Conservation (phyloP, 2,329 filamentous ascomycete genomes). For the Nothopassalora personata region DNA sequence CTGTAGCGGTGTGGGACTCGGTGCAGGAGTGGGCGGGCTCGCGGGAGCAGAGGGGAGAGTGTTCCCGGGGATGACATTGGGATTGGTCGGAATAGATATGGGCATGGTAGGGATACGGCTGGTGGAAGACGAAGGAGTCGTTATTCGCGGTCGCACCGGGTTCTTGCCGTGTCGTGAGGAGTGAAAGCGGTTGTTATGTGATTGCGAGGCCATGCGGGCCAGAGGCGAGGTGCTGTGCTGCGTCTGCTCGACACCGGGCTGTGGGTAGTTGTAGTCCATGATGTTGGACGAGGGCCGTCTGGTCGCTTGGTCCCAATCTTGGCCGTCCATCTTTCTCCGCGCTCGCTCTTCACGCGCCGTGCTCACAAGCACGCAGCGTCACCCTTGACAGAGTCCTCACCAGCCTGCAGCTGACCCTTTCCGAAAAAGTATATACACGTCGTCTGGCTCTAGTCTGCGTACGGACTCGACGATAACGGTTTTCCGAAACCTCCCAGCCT, state of each 20-base stretch:
- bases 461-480: not conserved
- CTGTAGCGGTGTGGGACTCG: slow-evolving; percentile 60
- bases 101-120: slow-evolving; percentile 33
- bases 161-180: slow-evolving; percentile 31
- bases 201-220: slow-evolving; percentile 29
- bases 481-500: not conserved
- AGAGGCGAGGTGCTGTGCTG: slow-evolving; percentile 22
- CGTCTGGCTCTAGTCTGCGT: not conserved
- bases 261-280: slow-evolving; percentile 27
- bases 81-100: slow-evolving; percentile 42
- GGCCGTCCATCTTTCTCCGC: not conserved
- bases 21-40: slow-evolving; percentile 62
- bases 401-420: not conserved
- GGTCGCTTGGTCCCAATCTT: slow-evolving; percentile 14
- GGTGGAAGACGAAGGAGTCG: slow-evolving; percentile 34
- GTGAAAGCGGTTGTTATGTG: slow-evolving; percentile 31
- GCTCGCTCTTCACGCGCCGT: not conserved
- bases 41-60: slow-evolving; percentile 61
- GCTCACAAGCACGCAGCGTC: not conserved
- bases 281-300: slow-evolving; percentile 24
- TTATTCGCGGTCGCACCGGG: slow-evolving; percentile 41
- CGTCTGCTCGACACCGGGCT: slow-evolving; percentile 12
- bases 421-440: not conserved
- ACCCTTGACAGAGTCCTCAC: not conserved
- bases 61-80: slow-evolving; percentile 51